Conservation (phyloP, 306 rosid species). For the Hippophae tibetana region DNA sequence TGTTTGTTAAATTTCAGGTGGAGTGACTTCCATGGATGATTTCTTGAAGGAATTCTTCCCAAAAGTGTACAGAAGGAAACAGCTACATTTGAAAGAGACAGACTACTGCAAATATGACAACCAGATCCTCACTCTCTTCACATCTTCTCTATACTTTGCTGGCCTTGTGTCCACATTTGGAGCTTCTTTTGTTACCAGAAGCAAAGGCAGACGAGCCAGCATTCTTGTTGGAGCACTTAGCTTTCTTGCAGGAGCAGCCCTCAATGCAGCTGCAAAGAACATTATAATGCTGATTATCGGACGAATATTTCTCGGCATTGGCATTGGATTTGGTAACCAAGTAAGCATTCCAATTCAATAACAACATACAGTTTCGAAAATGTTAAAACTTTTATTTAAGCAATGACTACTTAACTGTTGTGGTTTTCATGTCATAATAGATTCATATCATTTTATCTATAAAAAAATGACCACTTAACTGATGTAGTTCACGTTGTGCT, state of each 20-base stretch:
- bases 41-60: slow-evolving; percentile 73
- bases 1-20: slow-evolving; percentile 41
- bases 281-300: slow-evolving; percentile 76
- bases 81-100: slow-evolving; percentile 51
- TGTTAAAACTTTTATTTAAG: too few species aligned
- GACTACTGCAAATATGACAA: slow-evolving; percentile 84
- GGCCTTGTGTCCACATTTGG: slow-evolving; percentile 74
- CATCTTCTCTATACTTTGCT: slow-evolving; percentile 86
- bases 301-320: slow-evolving; percentile 64
- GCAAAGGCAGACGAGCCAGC: slow-evolving; percentile 70
- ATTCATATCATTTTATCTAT: too few species aligned
- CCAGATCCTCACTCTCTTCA: slow-evolving; percentile 79
- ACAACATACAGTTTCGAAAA: not conserved
- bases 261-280: slow-evolving; percentile 72
- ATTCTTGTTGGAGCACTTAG: slow-evolving; percentile 80
- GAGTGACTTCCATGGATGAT: slow-evolving; percentile 94
- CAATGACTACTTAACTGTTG: too few species aligned
- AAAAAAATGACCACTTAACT: too few species aligned
- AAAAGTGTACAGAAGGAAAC: slow-evolving; percentile 54
- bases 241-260: slow-evolving; percentile 65
- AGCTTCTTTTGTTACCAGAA: slow-evolving; percentile 71
- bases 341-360: slow-evolving; percentile 30
- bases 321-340: slow-evolving; percentile 93
- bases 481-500: too few species aligned
- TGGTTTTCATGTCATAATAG: too few species aligned